Conservation (phyloP, 352 stramenopile species). For the Elongisporangium undulatum region DNA sequence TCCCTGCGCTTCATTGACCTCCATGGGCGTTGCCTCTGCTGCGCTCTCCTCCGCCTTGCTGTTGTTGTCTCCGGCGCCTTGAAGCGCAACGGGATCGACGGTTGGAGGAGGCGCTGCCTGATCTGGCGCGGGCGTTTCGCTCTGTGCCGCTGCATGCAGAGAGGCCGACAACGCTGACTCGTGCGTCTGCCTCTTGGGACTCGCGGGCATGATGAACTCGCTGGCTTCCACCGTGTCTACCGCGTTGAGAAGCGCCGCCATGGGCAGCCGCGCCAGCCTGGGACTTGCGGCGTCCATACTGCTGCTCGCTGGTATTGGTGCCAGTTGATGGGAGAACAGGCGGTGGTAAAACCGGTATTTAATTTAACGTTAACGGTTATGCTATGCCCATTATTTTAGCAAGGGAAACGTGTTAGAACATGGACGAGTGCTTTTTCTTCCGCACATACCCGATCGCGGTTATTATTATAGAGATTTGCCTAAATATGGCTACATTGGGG, state of each 20-base stretch:
- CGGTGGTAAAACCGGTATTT: background rate
- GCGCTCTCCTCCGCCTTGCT: too few relatives aligned
- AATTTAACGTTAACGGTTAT: background rate
- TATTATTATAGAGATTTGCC: too few relatives aligned
- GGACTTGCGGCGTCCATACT: background rate
- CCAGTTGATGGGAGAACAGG: background rate
- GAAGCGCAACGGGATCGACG: background rate
- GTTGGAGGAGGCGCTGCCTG: background rate
- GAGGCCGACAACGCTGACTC: background rate
- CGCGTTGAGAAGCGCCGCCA: background rate
- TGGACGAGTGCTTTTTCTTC: background rate
- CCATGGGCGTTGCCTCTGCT: background rate
- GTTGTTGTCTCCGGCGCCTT: background rate
- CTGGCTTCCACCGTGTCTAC: background rate
- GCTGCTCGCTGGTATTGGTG: background rate
- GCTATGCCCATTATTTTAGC: background rate
- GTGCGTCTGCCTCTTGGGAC: background rate
- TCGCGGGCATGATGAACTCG: background rate
- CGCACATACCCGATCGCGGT: background rate
- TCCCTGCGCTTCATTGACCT: background rate
- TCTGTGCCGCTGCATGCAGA: background rate
- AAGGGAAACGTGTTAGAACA: background rate
- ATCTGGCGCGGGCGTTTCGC: background rate
- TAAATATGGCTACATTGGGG: constrained; percentile 2
- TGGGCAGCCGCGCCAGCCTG: background rate